Evolutionary conservation across 352 stramenopile genomes (phyloP), one percentile per base, ranked within the genome.

Genomic region (Globisporangium recalcitrans): DNA sequence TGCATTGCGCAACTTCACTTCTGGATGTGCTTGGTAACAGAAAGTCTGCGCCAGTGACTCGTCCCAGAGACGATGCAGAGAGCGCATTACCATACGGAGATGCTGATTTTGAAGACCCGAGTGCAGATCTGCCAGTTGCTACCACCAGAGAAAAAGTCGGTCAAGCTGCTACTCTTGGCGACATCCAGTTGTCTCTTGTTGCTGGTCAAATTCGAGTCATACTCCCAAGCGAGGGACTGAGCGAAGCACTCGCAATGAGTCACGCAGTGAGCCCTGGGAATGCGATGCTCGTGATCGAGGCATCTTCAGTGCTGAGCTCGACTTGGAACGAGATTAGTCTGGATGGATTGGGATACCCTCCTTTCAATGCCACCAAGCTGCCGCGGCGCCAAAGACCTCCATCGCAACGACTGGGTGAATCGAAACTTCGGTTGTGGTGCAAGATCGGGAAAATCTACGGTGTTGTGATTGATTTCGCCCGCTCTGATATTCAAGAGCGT

Each of bases 261-360:
- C 59, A 58, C 38, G 14, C 63, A 10, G 49, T 59, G 0, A 64
- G 67, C 22, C 4, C 46, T 59, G 66, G 63, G 29, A 77, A 75
- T 46, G 53, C 72, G 19, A 68, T 70, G n/a, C 11, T 92, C 10
- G 72, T 85, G 2, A 40, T 91, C 21, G 78, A 90, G 64, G 75
- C 73, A 1, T 62, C 76, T 21, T 78, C 73, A 1, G 49, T 87
- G 0, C 62, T 65, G 48, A 83, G 73, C 60, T 62, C 80, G 1
- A 60, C 60, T 19, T 80, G 74, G 68, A 77, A 64, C 58, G 73
- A 88, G 2, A 83, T 91, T 40, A 75, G 59, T n/a, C 26, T 93
- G 22, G 80, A 91, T 60, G 78, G 84, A 47, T 70, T 93, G 16
- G 75, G 80, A 26, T 91, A 91, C 44, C 82, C 84, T 61, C 82